Base-by-base conservation (phyloP, 495 filamentous ascomycete species). In the Arthonia radiata region DNA sequence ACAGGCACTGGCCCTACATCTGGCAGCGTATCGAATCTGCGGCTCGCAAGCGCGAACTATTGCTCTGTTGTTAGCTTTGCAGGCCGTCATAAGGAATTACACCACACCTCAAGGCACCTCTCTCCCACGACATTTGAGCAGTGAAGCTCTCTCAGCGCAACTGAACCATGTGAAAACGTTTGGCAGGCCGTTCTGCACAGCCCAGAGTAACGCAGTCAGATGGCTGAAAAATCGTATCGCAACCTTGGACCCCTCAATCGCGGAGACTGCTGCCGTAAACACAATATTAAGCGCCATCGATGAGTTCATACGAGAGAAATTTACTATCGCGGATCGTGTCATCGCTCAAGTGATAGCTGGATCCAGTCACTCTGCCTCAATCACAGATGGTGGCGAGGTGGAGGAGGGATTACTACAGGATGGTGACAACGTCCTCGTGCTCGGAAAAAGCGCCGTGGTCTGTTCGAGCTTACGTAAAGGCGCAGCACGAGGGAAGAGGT, bases 161-260 rank as follows among this genome's bases (percentile, higher is more conserved):
- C 91, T 97, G 35, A 78, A 80, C 33, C 91, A 83, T 41, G 67
- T 97, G 16, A 75, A 72, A 23, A 79, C 80, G 31, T n/a, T n/a
- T n/a, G 92, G 80, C 41, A 71, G 86, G 4, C 80, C 86, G 7
- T 73, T 94, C 48, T 82, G 75, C 27, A 78, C 86, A 44, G 74
- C 73, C 23, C 83, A 91, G 67, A 82, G 89, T 30, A 94, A 93
- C 48, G 79, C 80, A 12, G 92, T 97, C 44, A 65, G 89, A 19
- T 79, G 80, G 52, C 59, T 97, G 12, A 97, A 97, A 52, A 58
- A 86, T 16, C 62, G 71, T 40, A 81, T 97, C 46, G 66, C 73
- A 28, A 71, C 68, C 25, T 66, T 92, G 32, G 80, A 91, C 41
- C 77, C 81, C 7, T 67, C 74, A 32, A 62, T 66, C 4, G 64